Evolutionary conservation across 306 rosid genomes (phyloP).

Genomic region (Abrus precatorius): DNA sequence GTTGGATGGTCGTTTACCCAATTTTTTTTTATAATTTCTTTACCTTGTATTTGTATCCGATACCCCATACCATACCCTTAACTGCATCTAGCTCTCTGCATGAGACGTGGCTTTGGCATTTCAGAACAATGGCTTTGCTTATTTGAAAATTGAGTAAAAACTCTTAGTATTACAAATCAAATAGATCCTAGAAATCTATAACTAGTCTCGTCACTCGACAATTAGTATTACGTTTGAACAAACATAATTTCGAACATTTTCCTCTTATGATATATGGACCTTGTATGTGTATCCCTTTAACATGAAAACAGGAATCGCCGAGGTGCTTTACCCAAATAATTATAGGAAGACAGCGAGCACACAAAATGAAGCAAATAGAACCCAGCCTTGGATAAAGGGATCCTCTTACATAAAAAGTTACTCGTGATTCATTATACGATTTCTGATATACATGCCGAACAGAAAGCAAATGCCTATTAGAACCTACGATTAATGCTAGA

Average conservation of each 20-base stretch:
- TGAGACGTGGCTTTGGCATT: background rate
- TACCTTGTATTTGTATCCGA: no score
- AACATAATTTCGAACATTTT: background rate
- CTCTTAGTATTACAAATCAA: no score
- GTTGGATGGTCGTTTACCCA: background rate
- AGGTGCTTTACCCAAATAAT: background rate
- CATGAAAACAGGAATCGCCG: background rate
- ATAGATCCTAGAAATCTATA: no score
- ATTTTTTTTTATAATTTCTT: no score
- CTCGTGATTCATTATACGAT: background rate
- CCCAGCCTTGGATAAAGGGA: background rate
- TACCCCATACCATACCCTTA: no score
- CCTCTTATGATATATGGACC: background rate
- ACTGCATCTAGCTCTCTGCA: background rate
- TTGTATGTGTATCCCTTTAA: background rate
- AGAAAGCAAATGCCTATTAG: background rate
- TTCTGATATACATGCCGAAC: background rate
- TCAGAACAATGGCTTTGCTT: background rate
- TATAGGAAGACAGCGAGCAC: background rate
- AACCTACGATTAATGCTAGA: constrained; percentile 8
- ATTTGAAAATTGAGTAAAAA: background rate
- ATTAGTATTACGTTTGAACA: no score
- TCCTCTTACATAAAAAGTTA: background rate
- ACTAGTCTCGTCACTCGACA: no score
- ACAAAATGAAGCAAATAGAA: background rate